Evolutionary conservation across 495 filamentous ascomycete species (phyloP).

Genomic region (Penicillium odoratum): DNA sequence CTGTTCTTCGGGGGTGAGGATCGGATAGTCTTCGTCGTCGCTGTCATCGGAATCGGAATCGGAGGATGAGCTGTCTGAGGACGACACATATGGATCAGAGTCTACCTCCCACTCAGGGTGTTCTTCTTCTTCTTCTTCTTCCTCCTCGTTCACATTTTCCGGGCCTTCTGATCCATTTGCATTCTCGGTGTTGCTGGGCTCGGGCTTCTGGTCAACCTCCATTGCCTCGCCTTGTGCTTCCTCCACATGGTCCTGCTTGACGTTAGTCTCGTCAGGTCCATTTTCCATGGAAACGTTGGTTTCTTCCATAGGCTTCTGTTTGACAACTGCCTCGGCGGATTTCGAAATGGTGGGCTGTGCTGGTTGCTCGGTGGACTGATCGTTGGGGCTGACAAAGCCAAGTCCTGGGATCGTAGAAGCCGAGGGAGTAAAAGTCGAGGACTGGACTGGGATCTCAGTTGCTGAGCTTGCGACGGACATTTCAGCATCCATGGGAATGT

Average conservation of each 20-base stretch:
- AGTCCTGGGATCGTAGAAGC: constrained; percentile 41
- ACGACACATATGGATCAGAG: constrained; percentile 60
- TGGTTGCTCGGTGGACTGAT: constrained; percentile 20
- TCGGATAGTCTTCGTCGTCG: constrained; percentile 69
- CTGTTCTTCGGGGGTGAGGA: constrained; percentile 75
- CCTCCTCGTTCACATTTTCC: constrained; percentile 33
- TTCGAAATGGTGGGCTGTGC: constrained; percentile 7
- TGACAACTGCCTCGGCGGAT: constrained; percentile 4
- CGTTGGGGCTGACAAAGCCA: constrained; percentile 32
- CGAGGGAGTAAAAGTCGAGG: constrained; percentile 12
- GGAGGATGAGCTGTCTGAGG: constrained; percentile 50
- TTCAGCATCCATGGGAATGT: constrained; percentile 33
- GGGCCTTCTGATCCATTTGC: constrained; percentile 8
- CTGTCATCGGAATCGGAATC: constrained; percentile 57
- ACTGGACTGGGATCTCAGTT: constrained; percentile 10
- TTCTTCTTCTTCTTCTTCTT: constrained; percentile 59
- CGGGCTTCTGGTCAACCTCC: constrained; percentile 33
- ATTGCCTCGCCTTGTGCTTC: constrained; percentile 27
- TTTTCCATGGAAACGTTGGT: neutral
- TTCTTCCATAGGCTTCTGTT: constrained; percentile 6
- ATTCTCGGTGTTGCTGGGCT: constrained; percentile 13
- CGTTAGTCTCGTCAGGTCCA: neutral
- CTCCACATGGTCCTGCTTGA: constrained; percentile 12
- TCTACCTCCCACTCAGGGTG: constrained; percentile 74
- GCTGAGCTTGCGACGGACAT: constrained; percentile 20